Percentiles rank a stretch among this genome's conserved stretches.
These are phyloP conservation scores for Aureobasidium subglaciale DNA, from an alignment of 2,329 filamentous ascomycete genomes.

Conservation along the genomic window DNA sequence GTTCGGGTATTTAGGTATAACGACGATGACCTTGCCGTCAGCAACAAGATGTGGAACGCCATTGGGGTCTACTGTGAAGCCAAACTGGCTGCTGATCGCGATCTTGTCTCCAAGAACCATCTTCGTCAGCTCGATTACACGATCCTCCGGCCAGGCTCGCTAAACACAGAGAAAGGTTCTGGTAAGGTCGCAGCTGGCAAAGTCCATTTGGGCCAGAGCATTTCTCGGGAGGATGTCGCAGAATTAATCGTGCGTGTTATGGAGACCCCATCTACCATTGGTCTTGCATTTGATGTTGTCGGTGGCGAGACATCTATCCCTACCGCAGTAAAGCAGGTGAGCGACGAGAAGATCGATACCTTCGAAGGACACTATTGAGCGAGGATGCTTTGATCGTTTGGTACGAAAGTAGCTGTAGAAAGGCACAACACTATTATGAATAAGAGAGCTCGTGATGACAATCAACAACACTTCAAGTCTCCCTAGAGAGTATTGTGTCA, in stretches of 20 bases:
- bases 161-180: slow-evolving; percentile 41
- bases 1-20: slow-evolving; percentile 25
- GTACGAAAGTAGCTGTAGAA: too few relatives aligned
- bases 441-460: too few relatives aligned
- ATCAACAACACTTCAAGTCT: too few relatives aligned
- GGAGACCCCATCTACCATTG: slow-evolving; percentile 38
- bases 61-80: slow-evolving; percentile 37
- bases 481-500: too few relatives aligned
- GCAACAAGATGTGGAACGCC: slow-evolving; percentile 33
- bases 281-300: slow-evolving; percentile 39
- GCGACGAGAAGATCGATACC: slow-evolving; percentile 28
- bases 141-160: slow-evolving; percentile 37
- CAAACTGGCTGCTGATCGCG: slow-evolving; percentile 38
- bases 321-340: slow-evolving; percentile 36
- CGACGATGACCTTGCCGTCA: slow-evolving; percentile 31
- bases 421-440: too few relatives aligned
- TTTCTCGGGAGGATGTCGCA: slow-evolving; percentile 55
- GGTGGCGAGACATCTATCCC: slow-evolving; percentile 34
- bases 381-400: too few relatives aligned
- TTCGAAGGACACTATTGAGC: slow-evolving; percentile 30
- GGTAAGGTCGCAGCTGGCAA: slow-evolving; percentile 38
- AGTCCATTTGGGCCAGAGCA: slow-evolving; percentile 31
- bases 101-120: slow-evolving; percentile 33
- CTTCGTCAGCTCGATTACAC: slow-evolving; percentile 38
- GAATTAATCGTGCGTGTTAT: slow-evolving; percentile 50